Evolutionary conservation across 2,329 filamentous ascomycete genomes (phyloP), one percentile per base, ranked within the genome.

Genomic region (Monosporascus sp.): DNA sequence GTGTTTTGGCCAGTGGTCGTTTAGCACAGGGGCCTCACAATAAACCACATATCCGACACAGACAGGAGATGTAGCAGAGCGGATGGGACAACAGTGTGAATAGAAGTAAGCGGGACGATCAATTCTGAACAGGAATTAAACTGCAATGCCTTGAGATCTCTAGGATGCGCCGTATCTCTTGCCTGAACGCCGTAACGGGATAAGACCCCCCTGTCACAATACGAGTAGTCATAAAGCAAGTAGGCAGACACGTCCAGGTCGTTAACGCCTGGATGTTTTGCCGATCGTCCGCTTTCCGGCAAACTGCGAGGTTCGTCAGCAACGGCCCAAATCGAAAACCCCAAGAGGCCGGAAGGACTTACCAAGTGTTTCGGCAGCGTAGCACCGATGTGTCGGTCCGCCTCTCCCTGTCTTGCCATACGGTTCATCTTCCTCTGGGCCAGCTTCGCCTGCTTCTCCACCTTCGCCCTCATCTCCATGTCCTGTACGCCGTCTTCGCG

Each of bases 361-460:
- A 96, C 87, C 82, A 99, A 79, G 77, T 97, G 94, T 78, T 96
- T 99, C 58, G 86, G 84, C 73, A 96, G 75, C 51, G 89, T 81
- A 38, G 89, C 88, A 52, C 86, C 86, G 57, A 85, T 85, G 75
- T 97, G 93, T 70, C 95, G 85, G 80, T 99, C 94, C 57, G 88
- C 92, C 78, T 99, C 94, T 79, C 94, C 94, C 80, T 95, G 90
- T 72, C 92, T 86, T 45, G 94, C 94, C 88, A 95, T 94, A 60
- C 93, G 85, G 79, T 99, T 99, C 91, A 95, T 97, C 84, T 91
- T 93, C 81, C 93, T 91, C 86, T 99, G 95, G 65, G 86, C 81
- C 69, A 99, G 76, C 81, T 96, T 97, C 69, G 85, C 81, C 70
- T 95, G 78, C 66, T 87, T 86, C 72, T 96, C 92, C 38, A 90